Conservation (phyloP, 1,139 yeast species). For the Debaryomyces nepalensis region DNA sequence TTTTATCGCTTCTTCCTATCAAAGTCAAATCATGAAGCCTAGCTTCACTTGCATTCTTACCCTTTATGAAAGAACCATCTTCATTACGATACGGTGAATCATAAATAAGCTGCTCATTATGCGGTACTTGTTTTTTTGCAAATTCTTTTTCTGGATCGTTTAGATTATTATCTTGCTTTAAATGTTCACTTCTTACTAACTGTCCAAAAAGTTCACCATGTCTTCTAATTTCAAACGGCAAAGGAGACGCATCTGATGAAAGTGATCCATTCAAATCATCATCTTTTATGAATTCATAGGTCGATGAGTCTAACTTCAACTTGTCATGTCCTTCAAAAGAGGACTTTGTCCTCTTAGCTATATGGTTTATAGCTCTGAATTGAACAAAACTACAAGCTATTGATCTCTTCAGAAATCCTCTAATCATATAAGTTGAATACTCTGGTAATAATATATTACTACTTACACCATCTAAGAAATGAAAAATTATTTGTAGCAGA, state of each 20-base stretch:
- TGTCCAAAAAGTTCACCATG: constrained; percentile 50
- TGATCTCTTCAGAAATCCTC: constrained; percentile 4
- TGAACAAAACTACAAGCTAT: not conserved
- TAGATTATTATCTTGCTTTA: constrained; percentile 25
- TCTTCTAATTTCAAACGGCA: constrained; percentile 37
- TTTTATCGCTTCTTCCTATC: constrained; percentile 51
- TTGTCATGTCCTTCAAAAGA: not conserved
- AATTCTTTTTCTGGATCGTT: constrained; percentile 25
- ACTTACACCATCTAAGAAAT: constrained; percentile 3
- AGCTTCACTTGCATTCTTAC: constrained; percentile 54
- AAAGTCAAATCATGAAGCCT: constrained; percentile 54
- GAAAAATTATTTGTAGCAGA: constrained; percentile 11
- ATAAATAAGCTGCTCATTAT: constrained; percentile 14
- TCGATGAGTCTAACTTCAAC: constrained; percentile 13
- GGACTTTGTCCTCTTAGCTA: not conserved
- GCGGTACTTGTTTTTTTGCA: constrained; percentile 16
- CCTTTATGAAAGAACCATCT: constrained; percentile 48
- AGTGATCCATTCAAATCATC: constrained; percentile 6
- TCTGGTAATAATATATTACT: not conserved
- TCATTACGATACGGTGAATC: constrained; percentile 42
- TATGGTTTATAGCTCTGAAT: not conserved
- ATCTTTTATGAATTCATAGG: constrained; percentile 15
- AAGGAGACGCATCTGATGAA: constrained; percentile 5
- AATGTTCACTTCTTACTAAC: constrained; percentile 46
- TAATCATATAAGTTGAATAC: constrained; percentile 4